Percentiles rank a stretch among this genome's conserved stretches.
These are phyloP conservation scores for Eucalyptus fibrosa DNA, from an alignment of 345 rosid species.

Conservation along the genomic window DNA sequence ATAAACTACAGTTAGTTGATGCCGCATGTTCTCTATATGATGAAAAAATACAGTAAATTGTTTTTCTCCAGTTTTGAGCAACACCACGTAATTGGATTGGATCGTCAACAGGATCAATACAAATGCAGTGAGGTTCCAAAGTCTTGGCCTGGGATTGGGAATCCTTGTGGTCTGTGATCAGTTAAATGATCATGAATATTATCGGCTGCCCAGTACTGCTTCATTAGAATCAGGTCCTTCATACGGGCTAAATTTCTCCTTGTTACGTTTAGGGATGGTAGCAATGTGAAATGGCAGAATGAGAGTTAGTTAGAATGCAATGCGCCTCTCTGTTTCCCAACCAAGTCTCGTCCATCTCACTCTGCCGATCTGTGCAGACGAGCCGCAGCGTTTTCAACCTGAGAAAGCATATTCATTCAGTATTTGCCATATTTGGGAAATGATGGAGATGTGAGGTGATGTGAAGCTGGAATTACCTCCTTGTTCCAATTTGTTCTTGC, in stretches of 20 bases:
- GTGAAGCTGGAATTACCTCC: slow-evolving; percentile 31
- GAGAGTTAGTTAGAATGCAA: background rate
- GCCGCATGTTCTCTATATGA: background rate
- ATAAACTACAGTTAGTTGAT: background rate
- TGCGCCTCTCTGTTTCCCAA: background rate
- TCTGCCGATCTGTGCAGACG: slow-evolving; percentile 35
- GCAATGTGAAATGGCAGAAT: background rate
- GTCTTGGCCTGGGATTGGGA: background rate
- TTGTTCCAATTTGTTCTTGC: slow-evolving; percentile 64
- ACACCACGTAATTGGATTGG: background rate
- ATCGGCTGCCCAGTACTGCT: background rate
- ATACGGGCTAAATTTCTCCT: background rate
- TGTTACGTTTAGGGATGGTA: background rate
- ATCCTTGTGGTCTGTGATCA: background rate
- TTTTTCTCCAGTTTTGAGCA: background rate
- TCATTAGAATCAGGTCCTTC: background rate
- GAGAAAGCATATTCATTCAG: background rate
- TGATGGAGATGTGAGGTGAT: background rate
- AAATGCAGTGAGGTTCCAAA: background rate
- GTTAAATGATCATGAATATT: background rate
- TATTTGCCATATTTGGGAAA: background rate
- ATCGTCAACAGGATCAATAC: background rate
- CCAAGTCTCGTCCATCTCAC: background rate
- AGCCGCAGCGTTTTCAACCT: slow-evolving; percentile 59
- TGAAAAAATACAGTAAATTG: background rate